Conservation (phyloP, 225 moss, liverwort and hornwort species). For the Ulota crispa region DNA sequence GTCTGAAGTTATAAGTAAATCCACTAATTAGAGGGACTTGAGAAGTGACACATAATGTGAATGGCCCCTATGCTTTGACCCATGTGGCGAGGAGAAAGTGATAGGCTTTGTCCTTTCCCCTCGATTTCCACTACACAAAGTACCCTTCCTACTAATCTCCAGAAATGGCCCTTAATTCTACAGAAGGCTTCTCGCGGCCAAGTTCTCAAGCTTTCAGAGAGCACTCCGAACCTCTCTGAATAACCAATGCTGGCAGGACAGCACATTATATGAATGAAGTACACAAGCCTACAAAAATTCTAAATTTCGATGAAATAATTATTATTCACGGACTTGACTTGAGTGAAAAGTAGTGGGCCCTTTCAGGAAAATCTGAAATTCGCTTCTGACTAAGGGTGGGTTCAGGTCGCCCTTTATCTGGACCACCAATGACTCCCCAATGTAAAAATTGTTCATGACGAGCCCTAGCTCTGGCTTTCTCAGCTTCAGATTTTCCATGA, state of each 20-base stretch:
- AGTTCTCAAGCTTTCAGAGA: too few relatives aligned
- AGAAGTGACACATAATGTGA: too few relatives aligned
- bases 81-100: too few relatives aligned
- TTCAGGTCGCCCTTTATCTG: constrained; percentile 58
- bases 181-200: too few relatives aligned
- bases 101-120: too few relatives aligned
- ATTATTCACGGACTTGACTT: constrained; percentile 20
- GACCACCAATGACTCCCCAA: constrained; percentile 85
- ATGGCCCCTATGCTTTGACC: too few relatives aligned
- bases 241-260: background rate
- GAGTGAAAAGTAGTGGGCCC: constrained; percentile 47
- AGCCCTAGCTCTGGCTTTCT: constrained; percentile 81
- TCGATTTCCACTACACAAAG: too few relatives aligned
- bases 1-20: too few relatives aligned
- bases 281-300: background rate
- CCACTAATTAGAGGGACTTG: too few relatives aligned
- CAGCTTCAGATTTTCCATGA: constrained; percentile 60
- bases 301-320: too few relatives aligned
- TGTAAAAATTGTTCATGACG: constrained; percentile 70
- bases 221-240: background rate
- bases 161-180: too few relatives aligned
- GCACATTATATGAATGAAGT: background rate
- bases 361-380: constrained; percentile 35
- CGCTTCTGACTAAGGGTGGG: constrained; percentile 32
- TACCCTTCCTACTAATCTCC: too few relatives aligned